phyloP scores from a whole-genome alignment of 2,329 filamentous ascomycete species.

The Gnomoniopsis sp. region DNA sequence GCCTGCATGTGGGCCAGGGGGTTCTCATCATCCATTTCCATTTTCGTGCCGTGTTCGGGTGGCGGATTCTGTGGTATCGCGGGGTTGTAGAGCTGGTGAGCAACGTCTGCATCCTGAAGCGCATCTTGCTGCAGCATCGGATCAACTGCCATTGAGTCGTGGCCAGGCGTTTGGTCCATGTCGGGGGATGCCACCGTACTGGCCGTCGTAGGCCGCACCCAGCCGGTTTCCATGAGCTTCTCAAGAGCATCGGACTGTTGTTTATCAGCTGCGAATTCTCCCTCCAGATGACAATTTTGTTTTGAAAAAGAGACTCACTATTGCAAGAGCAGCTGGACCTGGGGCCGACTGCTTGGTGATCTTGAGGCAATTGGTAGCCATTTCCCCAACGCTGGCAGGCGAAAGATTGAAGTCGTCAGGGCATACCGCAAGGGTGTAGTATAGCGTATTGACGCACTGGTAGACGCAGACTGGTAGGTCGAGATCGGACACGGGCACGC shows the following conservation, averaged over 20 bases:
- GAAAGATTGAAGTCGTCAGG: constrained; percentile 41
- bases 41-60: constrained; percentile 17
- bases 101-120: constrained; percentile 18
- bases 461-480: constrained; percentile 55
- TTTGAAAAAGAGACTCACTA: constrained; percentile 31
- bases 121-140: constrained; percentile 18
- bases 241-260: constrained; percentile 43
- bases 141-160: constrained; percentile 13
- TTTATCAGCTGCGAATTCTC: neutral
- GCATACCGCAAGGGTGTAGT: constrained; percentile 46
- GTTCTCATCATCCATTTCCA: constrained; percentile 21
- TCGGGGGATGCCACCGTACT: constrained; percentile 16
- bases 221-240: constrained; percentile 44
- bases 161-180: constrained; percentile 9
- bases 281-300: neutral
- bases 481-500: constrained; percentile 50
- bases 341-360: constrained; percentile 49
- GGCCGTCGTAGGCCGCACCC: constrained; percentile 25
- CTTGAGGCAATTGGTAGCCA: constrained; percentile 47
- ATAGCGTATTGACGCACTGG: constrained; percentile 51
- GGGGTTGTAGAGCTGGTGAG: constrained; percentile 17
- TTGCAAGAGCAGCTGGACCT: constrained; percentile 47
- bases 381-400: constrained; percentile 44
- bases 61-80: constrained; percentile 16
- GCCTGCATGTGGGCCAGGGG: constrained; percentile 13